Evolutionary conservation across 768 basidiomycete species (phyloP).

Genomic region (Rhizopogon vulgaris): DNA sequence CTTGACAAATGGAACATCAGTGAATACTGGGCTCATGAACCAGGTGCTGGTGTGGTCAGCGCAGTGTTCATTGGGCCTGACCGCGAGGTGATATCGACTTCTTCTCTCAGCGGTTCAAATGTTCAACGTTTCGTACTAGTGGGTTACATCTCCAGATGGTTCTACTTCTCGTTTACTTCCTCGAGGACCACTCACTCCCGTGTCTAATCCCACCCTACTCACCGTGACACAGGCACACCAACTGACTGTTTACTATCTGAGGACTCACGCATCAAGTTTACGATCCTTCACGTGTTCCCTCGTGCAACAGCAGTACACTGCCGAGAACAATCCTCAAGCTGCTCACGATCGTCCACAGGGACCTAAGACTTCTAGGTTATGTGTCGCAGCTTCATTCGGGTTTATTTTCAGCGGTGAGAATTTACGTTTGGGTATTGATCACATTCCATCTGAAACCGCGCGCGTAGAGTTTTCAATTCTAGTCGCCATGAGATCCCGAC

Average conservation of each 20-base stretch:
- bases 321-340: constrained; percentile 29
- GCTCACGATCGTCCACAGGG: constrained; percentile 24
- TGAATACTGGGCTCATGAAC: constrained; percentile 49
- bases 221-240: constrained; percentile 61
- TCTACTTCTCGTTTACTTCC: constrained; percentile 48
- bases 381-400: constrained; percentile 54
- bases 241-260: constrained; percentile 49
- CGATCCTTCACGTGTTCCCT: constrained; percentile 47
- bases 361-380: constrained; percentile 38
- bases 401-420: constrained; percentile 51
- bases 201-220: constrained; percentile 50
- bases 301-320: constrained; percentile 30
- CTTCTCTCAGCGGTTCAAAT: neutral
- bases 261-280: constrained; percentile 36
- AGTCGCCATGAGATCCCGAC: constrained; percentile 56
- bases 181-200: constrained; percentile 49
- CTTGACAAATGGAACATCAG: constrained; percentile 57
- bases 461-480: constrained; percentile 48
- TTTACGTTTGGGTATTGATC: neutral
- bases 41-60: constrained; percentile 51
- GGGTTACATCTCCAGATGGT: constrained; percentile 42
- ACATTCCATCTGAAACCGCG: constrained; percentile 1
- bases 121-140: constrained; percentile 33
- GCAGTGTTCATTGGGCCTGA: constrained; percentile 55
- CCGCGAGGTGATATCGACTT: constrained; percentile 45